phyloP scores from a whole-genome alignment of 2,329 filamentous ascomycete species.

The Rhynchosporium secalis region DNA sequence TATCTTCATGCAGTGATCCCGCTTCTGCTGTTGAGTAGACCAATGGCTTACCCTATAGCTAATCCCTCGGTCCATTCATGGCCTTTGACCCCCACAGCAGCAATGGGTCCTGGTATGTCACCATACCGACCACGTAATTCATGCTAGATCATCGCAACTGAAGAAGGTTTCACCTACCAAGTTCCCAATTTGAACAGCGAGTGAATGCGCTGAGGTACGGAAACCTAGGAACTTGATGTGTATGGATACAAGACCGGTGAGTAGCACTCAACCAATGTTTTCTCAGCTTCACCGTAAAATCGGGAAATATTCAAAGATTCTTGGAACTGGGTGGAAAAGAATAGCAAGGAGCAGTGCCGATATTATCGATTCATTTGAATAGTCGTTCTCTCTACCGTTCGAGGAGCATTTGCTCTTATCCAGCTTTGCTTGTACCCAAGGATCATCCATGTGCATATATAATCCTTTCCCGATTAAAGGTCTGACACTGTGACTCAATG shows the following conservation, averaged over 20 bases:
- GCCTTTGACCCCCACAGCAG: slow-evolving; percentile 1
- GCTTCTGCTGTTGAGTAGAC: slow-evolving; percentile 3
- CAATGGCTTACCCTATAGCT: neutral
- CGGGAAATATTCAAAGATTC: neutral
- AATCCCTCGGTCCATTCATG: neutral
- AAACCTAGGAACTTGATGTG: slow-evolving; percentile 12
- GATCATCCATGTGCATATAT: too few species aligned
- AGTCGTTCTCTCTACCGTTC: neutral
- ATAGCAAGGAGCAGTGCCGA: neutral
- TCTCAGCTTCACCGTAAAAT: neutral
- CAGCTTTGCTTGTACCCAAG: neutral
- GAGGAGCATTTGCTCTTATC: slow-evolving; percentile 3
- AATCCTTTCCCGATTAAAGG: too few species aligned
- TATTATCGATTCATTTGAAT: neutral
- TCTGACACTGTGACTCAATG: too few species aligned
- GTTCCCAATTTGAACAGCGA: neutral
- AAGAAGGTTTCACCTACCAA: slow-evolving; percentile 1
- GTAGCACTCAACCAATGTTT: neutral
- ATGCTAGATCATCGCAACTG: slow-evolving; percentile 4
- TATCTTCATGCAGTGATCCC: neutral
- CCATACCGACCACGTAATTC: slow-evolving; percentile 7
- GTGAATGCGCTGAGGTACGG: neutral
- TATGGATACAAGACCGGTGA: slow-evolving; percentile 7
- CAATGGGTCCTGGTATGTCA: slow-evolving; percentile 7
- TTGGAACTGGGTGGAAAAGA: neutral